Conservation (phyloP, 1,139 yeast species). For the Debaryomyces nepalensis region DNA sequence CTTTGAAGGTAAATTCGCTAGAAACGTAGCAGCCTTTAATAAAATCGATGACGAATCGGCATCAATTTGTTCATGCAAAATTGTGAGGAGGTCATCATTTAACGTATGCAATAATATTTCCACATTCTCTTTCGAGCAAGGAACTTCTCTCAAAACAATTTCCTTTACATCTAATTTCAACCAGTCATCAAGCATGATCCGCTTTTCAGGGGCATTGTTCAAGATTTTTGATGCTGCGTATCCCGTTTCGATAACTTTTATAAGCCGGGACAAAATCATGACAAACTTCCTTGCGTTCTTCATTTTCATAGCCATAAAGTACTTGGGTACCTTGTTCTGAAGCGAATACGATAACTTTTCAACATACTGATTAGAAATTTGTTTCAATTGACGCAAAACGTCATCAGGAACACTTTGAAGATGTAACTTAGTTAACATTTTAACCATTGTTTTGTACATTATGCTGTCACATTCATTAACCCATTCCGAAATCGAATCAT, state of each 20-base stretch:
- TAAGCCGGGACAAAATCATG: conserved; percentile 57
- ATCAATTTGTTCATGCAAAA: conserved; percentile 12
- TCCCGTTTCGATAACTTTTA: conserved; percentile 65
- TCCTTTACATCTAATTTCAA: conserved; percentile 53
- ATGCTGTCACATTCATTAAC: conserved; percentile 65
- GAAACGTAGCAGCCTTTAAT: conserved; percentile 27
- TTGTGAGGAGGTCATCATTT: conserved; percentile 33
- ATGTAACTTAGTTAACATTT: conserved; percentile 69
- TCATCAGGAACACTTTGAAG: conserved; percentile 61
- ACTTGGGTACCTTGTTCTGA: conserved; percentile 52
- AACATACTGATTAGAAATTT: conserved; percentile 47
- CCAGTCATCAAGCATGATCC: conserved; percentile 67
- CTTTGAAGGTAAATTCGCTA: conserved; percentile 50
- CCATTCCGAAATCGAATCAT: conserved; percentile 62
- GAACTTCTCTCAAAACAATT: conserved; percentile 57
- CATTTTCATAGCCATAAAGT: conserved; percentile 56
- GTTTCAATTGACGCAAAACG: conserved; percentile 54
- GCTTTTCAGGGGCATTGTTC: conserved; percentile 49
- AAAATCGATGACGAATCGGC: conserved; percentile 11
- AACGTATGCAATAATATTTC: conserved; percentile 45
- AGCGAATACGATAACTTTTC: conserved; percentile 43
- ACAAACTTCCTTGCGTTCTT: conserved; percentile 62
- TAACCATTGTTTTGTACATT: conserved; percentile 64
- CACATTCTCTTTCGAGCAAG: conserved; percentile 46
- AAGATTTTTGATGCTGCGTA: conserved; percentile 57